Conservation (phyloP, 1,139 yeast genomes). For the Scheffersomyces insectosa region DNA sequence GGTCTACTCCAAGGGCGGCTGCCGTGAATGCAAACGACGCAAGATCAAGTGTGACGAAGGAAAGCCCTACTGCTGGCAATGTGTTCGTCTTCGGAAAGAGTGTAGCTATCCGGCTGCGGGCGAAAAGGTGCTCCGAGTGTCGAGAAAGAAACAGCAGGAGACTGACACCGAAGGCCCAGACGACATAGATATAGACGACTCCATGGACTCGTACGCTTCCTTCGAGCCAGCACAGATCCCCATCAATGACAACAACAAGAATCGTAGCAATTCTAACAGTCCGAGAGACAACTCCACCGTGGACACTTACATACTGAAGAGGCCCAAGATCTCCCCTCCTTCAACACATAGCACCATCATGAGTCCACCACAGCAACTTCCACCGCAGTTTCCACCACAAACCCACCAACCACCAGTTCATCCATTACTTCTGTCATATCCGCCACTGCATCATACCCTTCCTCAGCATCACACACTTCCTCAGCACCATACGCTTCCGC, state of each 20-base stretch:
- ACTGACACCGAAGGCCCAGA: neutral
- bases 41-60: conserved; percentile 29
- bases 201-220: neutral
- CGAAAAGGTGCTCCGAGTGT: conserved; percentile 17
- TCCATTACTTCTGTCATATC: too few relatives aligned
- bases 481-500: too few relatives aligned
- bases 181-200: conserved; percentile 1
- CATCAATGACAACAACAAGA: neutral
- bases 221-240: too few relatives aligned
- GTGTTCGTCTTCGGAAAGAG: conserved; percentile 21
- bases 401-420: too few relatives aligned
- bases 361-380: too few relatives aligned
- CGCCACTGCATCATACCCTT: too few relatives aligned
- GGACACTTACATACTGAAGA: conserved; percentile 1
- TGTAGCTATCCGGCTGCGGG: conserved; percentile 23
- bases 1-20: conserved; percentile 26
- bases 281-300: conserved; percentile 1
- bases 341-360: too few relatives aligned
- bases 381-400: too few relatives aligned
- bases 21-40: conserved; percentile 29
- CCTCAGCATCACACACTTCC: too few relatives aligned
- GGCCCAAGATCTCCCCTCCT: neutral
- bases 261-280: neutral
- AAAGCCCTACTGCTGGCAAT: conserved; percentile 26
- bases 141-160: conserved; percentile 6